phyloP scores from a whole-genome alignment of 2,329 filamentous ascomycete species.

The Pyricularia pennisetigena region DNA sequence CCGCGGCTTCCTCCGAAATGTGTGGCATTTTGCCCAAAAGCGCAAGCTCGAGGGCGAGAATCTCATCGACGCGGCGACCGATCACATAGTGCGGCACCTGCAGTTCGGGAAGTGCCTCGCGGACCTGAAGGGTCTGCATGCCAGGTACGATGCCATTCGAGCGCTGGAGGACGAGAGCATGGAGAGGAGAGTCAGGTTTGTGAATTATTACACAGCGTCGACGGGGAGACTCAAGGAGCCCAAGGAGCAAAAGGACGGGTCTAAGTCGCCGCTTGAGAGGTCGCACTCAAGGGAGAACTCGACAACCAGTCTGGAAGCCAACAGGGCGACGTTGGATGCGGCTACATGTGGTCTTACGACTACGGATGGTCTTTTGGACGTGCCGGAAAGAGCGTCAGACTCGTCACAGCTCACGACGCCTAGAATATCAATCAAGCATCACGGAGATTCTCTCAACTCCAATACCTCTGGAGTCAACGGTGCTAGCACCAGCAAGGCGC shows the following conservation, averaged over 20 bases:
- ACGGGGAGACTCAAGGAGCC: constrained; percentile 56
- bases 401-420: constrained; percentile 19
- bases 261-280: background rate
- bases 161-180: constrained; percentile 63
- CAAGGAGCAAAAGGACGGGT: constrained; percentile 25
- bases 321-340: background rate
- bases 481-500: background rate
- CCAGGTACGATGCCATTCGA: constrained; percentile 59
- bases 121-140: constrained; percentile 61
- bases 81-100: constrained; percentile 68
- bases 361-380: background rate
- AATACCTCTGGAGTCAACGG: constrained; percentile 10
- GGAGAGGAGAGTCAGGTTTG: constrained; percentile 57
- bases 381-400: background rate
- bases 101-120: constrained; percentile 77
- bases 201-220: constrained; percentile 87
- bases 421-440: constrained; percentile 33
- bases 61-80: constrained; percentile 57
- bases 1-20: constrained; percentile 56
- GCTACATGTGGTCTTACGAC: background rate
- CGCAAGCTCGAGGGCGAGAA: constrained; percentile 53
- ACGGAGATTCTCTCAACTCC: constrained; percentile 21
- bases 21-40: constrained; percentile 73
- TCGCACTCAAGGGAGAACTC: background rate
- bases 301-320: background rate